phyloP scores from a whole-genome alignment of 768 basidiomycete species.

The Hypholoma fasciculare region DNA sequence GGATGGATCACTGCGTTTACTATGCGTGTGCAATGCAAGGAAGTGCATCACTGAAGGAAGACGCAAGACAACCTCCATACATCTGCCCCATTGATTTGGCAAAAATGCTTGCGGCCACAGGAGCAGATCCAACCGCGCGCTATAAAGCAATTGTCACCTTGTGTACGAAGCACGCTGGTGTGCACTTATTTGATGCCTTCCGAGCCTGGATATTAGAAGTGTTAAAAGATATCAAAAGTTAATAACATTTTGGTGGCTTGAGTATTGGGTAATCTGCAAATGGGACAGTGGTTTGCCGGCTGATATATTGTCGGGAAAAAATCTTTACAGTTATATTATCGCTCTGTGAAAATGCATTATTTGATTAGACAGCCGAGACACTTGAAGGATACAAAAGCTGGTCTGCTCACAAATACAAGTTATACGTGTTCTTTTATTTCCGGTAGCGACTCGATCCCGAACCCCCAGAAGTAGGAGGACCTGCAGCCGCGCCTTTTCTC shows the following conservation, averaged over 20 bases:
- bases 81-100: slow-evolving; percentile 33
- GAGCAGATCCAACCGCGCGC: slow-evolving; percentile 16
- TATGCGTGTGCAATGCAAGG: slow-evolving; percentile 39
- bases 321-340: too few relatives aligned
- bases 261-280: too few relatives aligned
- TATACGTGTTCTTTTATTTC: slow-evolving; percentile 20
- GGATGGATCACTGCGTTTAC: slow-evolving; percentile 38
- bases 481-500: slow-evolving; percentile 52
- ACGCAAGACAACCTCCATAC: slow-evolving; percentile 35
- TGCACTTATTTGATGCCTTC: slow-evolving; percentile 29
- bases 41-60: slow-evolving; percentile 29
- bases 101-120: slow-evolving; percentile 28
- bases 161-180: slow-evolving; percentile 23
- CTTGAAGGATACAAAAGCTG: too few relatives aligned
- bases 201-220: slow-evolving; percentile 18
- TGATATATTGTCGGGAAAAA: too few relatives aligned
- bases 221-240: neutral
- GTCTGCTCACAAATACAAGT: neutral
- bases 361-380: too few relatives aligned
- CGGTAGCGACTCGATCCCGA: slow-evolving; percentile 57
- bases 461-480: slow-evolving; percentile 30
- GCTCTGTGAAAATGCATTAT: too few relatives aligned
- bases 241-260: too few relatives aligned
- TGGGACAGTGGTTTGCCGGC: too few relatives aligned
- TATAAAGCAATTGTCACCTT: slow-evolving; percentile 26